phyloP scores from a whole-genome alignment of 306 rosid species.

The Fagus sylvatica region DNA sequence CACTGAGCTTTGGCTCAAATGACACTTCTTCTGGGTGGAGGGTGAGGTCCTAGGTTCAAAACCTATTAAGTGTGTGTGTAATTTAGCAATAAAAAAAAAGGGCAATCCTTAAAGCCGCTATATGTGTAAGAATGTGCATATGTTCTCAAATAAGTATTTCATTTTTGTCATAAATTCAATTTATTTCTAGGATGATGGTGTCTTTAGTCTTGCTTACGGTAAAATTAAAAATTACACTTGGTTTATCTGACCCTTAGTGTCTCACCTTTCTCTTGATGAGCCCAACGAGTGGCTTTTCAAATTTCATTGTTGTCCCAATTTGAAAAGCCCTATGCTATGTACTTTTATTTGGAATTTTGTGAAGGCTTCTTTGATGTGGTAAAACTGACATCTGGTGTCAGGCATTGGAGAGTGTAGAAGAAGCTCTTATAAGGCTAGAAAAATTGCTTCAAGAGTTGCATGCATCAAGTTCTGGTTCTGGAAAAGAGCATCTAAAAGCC shows the following conservation, averaged over 20 bases:
- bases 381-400: conserved; percentile 41
- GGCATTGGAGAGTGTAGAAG: conserved; percentile 96
- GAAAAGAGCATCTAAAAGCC: conserved; percentile 94
- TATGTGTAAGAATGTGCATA: not conserved
- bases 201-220: not conserved
- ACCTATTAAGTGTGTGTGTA: too few relatives aligned
- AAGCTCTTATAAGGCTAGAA: conserved; percentile 78
- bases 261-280: not conserved
- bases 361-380: conserved; percentile 15
- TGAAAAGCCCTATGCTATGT: conserved; percentile 4
- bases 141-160: not conserved
- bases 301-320: not conserved
- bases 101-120: not conserved
- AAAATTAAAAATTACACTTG: not conserved
- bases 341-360: conserved; percentile 22
- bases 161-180: not conserved
- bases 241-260: not conserved
- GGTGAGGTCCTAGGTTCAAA: too few relatives aligned
- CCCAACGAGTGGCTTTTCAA: not conserved
- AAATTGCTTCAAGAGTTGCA: conserved; percentile 91
- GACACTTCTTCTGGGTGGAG: too few relatives aligned
- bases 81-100: too few relatives aligned
- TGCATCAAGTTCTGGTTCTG: conserved; percentile 71
- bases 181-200: not conserved
- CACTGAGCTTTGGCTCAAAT: too few relatives aligned